Evolutionary conservation across 2,329 filamentous ascomycete species (phyloP), one percentile per base, ranked within the genome.

Genomic region (Verticillium longisporum): DNA sequence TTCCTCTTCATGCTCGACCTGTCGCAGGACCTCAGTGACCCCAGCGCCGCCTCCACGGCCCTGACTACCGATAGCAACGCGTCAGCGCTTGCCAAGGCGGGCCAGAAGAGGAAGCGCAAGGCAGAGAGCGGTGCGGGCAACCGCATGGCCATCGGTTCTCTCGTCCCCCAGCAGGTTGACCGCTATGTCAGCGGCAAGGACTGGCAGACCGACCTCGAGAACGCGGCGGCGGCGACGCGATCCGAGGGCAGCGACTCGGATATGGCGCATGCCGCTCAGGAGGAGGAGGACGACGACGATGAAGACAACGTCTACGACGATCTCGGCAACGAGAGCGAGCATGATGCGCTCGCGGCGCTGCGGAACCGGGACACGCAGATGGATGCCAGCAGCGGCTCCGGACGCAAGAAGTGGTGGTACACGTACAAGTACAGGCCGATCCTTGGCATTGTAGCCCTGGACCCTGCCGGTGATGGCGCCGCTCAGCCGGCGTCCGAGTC

Each of bases 391-490:
- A 64, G 61, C 36, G 61, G 61, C 57, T 59, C 65, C 55, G 69
- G 66, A 61, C 68, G 69, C 64, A 68, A 68, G 63, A 76, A 74
- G 64, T 83, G 78, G 77, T 98, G 92, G 91, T 86, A 88, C 71
- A 96, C 93, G 5, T 92, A 90, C 80, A 96, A 96, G 75, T 99
- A 98, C 75, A 84, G 93, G 62, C 91, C 93, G n/a, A 92, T 99
- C 67, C 80, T 99, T 63, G 95, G 93, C 60, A 76, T 87, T 41
- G 81, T 85, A 38, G 78, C 79, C 54, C 74, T 82, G 64, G 45
- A 59, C 38, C 56, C 60, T 38, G 31, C 32, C 18, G 31, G 53
- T 4, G 38, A 38, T 32, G 41, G 21, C 33, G 60, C 14, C 6
- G 45, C 26, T 15, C 32, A 31, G 21, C 55, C 33, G 10, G 18